These are phyloP conservation scores for Rubia balearica DNA, from an alignment of 305 asterid genomes.

Conservation along the genomic window DNA sequence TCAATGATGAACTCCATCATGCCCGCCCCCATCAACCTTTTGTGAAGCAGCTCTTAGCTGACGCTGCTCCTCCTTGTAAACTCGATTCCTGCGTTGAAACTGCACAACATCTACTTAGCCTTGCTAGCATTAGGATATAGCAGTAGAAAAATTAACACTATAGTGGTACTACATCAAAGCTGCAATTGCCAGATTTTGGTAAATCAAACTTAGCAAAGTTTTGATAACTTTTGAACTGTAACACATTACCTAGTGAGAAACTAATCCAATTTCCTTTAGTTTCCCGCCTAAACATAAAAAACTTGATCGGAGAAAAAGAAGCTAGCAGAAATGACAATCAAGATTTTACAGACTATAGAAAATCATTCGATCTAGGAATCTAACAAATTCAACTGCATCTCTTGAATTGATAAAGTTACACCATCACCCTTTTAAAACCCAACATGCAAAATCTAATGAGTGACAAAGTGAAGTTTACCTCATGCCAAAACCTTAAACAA, in stretches of 20 bases:
- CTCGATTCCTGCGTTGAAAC: conserved; percentile 89
- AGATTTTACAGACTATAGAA: neutral
- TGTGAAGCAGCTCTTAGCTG: conserved; percentile 77
- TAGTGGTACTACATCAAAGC: neutral
- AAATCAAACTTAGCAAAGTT: neutral
- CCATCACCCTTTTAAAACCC: neutral
- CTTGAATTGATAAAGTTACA: neutral
- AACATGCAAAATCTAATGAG: neutral
- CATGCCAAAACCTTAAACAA: neutral
- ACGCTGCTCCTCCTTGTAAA: conserved; percentile 98
- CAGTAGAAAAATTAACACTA: neutral
- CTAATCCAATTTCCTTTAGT: neutral
- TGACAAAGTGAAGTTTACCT: neutral
- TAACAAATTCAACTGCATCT: neutral
- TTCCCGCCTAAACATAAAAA: neutral
- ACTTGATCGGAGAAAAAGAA: neutral
- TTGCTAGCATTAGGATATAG: neutral
- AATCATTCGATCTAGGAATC: neutral
- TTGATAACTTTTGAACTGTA: neutral
- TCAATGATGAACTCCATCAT: conserved; percentile 53
- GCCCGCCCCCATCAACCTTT: conserved; percentile 57
- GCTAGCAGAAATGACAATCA: neutral
- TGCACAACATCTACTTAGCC: conserved; percentile 23
- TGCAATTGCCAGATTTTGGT: neutral
- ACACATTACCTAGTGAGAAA: neutral